These are phyloP conservation scores for Kokia cookei DNA, from an alignment of 441 rosid species.

Conservation along the genomic window DNA sequence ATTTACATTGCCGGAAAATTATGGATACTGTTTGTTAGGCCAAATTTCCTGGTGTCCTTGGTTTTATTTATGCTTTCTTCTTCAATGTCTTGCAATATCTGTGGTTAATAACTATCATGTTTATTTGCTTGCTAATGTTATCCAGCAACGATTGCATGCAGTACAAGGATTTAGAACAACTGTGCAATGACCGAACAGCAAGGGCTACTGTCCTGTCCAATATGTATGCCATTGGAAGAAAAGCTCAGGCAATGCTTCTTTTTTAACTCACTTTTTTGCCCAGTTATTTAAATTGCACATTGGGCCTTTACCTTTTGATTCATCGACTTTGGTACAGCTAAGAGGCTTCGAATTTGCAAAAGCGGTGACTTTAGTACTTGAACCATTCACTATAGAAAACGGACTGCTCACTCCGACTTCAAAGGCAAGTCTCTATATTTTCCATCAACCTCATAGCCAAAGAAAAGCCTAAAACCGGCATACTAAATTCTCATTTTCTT, in stretches of 20 bases:
- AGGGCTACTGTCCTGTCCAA: conserved; percentile 74
- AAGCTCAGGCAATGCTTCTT: conserved; percentile 64
- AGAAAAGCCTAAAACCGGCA: background rate
- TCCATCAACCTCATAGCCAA: background rate
- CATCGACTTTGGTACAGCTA: conserved; percentile 42
- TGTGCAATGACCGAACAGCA: conserved; percentile 70
- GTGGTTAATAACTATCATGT: background rate
- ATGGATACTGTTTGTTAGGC: background rate
- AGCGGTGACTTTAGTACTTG: conserved; percentile 72
- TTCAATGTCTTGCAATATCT: too few species aligned
- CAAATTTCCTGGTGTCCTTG: background rate
- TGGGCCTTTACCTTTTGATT: background rate
- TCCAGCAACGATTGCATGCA: conserved; percentile 19
- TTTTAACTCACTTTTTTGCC: background rate
- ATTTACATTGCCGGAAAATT: background rate
- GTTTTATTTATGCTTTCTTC: too few species aligned
- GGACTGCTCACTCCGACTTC: conserved; percentile 91
- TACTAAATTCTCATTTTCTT: background rate
- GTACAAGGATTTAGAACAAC: conserved; percentile 57
- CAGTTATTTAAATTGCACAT: background rate
- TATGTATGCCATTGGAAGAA: conserved; percentile 80
- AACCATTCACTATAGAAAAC: conserved; percentile 79
- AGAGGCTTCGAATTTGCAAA: conserved; percentile 96
- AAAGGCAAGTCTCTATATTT: conserved; percentile 47
- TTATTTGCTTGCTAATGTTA: background rate